These are phyloP conservation scores for Chytriomyces hyalinus DNA, from an alignment of 192 early-diverging fungal species.

Conservation along the genomic window DNA sequence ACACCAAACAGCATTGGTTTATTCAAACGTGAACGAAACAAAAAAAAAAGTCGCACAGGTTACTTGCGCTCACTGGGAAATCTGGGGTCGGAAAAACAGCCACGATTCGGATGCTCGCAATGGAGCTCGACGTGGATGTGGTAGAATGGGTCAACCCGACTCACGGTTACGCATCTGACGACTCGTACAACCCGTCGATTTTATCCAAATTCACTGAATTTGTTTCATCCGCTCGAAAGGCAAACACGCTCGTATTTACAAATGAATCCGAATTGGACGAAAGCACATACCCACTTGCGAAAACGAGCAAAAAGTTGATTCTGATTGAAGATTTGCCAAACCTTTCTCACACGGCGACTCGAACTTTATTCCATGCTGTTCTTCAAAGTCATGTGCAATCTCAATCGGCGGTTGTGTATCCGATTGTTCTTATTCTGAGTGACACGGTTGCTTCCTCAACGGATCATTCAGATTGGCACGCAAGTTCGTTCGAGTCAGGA, in stretches of 20 bases:
- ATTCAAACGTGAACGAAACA: too few relatives aligned
- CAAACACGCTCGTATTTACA: conserved; percentile 24
- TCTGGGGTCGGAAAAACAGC: conserved; percentile 56
- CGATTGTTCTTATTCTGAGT: conserved; percentile 48
- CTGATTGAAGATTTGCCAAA: conserved; percentile 56
- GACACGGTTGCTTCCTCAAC: conserved; percentile 15
- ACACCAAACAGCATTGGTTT: too few relatives aligned
- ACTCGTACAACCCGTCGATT: background rate
- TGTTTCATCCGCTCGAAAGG: conserved; percentile 21
- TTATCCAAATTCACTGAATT: conserved; percentile 30
- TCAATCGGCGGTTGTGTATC: conserved; percentile 25
- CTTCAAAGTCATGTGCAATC: conserved; percentile 37
- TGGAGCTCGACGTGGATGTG: conserved; percentile 47
- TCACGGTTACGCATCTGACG: conserved; percentile 5
- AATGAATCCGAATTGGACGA: background rate
- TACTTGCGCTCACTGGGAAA: conserved; percentile 52
- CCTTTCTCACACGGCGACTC: conserved; percentile 28
- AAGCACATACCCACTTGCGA: background rate
- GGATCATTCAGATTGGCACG: background rate
- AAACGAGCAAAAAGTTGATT: conserved; percentile 40
- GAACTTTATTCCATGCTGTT: conserved; percentile 37
- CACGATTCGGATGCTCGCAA: conserved; percentile 39
- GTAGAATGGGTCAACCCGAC: conserved; percentile 55
- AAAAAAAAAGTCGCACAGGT: conserved; percentile 20
- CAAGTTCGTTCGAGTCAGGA: background rate